These are phyloP conservation scores for Kregervanrija fluxuum DNA, from an alignment of 805 yeast species.

Conservation along the genomic window DNA sequence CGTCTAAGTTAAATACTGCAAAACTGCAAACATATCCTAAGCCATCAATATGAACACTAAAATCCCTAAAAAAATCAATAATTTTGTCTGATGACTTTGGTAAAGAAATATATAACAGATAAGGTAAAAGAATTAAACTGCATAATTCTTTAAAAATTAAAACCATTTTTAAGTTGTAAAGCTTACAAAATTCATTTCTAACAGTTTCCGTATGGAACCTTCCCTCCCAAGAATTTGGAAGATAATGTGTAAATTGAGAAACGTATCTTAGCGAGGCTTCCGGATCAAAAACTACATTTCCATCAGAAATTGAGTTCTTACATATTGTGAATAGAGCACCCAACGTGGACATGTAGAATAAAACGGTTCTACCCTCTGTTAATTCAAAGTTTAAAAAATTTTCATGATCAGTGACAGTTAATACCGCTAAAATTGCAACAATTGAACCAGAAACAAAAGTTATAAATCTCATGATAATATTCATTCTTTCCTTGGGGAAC, in stretches of 20 bases:
- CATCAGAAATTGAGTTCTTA: constrained; percentile 59
- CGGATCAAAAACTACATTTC: constrained; percentile 76
- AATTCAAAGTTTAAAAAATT: constrained; percentile 85
- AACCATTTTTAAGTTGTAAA: constrained; percentile 67
- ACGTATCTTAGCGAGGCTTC: constrained; percentile 78
- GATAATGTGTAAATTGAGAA: constrained; percentile 81
- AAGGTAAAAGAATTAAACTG: constrained; percentile 80
- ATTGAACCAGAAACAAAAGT: constrained; percentile 83
- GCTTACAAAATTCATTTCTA: constrained; percentile 70
- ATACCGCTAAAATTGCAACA: constrained; percentile 76
- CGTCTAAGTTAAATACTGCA: constrained; percentile 85
- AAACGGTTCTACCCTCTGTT: constrained; percentile 68
- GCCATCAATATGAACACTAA: constrained; percentile 86
- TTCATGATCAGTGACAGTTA: constrained; percentile 81
- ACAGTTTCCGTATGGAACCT: constrained; percentile 78
- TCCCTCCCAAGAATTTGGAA: constrained; percentile 85
- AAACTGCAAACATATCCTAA: constrained; percentile 90
- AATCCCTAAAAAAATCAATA: constrained; percentile 86
- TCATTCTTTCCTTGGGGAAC: constrained; percentile 76
- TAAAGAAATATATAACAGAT: constrained; percentile 78
- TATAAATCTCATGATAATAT: constrained; percentile 48
- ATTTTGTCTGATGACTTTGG: constrained; percentile 69
- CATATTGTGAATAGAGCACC: constrained; percentile 87
- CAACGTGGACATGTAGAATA: constrained; percentile 81
- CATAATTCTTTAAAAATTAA: constrained; percentile 71